Conservation (phyloP, 1,139 yeast genomes). For the Magnusiomyces tetraspermus region DNA sequence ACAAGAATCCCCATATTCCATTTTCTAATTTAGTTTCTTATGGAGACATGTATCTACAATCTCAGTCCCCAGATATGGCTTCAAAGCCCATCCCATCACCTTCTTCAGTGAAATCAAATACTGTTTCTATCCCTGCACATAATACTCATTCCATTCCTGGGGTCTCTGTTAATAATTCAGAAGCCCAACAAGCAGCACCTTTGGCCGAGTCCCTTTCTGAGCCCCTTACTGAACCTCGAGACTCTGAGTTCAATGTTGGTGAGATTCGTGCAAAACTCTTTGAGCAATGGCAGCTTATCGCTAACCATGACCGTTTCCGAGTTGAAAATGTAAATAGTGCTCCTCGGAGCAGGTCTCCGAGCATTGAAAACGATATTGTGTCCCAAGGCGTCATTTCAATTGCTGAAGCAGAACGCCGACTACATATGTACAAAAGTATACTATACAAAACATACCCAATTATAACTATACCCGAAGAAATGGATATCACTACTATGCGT, state of each 20-base stretch:
- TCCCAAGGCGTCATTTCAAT: conserved; percentile 27
- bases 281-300: conserved; percentile 26
- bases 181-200: no score
- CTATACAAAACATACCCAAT: conserved; percentile 40
- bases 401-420: conserved; percentile 28
- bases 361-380: conserved; percentile 27
- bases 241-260: conserved; percentile 21
- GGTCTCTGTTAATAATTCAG: no score
- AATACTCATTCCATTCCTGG: no score
- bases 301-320: conserved; percentile 23
- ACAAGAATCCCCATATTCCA: neutral
- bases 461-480: conserved; percentile 40
- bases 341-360: conserved; percentile 20
- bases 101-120: no score
- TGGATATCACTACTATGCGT: conserved; percentile 42
- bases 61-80: no score
- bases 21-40: neutral
- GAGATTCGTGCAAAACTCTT: conserved; percentile 27
- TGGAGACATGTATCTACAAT: no score
- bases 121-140: no score
- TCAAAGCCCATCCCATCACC: no score
- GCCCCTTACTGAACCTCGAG: neutral
- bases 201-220: neutral
- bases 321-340: conserved; percentile 20
- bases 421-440: conserved; percentile 23